Evolutionary conservation across 352 stramenopile genomes (phyloP), one percentile per base, ranked within the genome.

Genomic region (Globisporangium nagaii): DNA sequence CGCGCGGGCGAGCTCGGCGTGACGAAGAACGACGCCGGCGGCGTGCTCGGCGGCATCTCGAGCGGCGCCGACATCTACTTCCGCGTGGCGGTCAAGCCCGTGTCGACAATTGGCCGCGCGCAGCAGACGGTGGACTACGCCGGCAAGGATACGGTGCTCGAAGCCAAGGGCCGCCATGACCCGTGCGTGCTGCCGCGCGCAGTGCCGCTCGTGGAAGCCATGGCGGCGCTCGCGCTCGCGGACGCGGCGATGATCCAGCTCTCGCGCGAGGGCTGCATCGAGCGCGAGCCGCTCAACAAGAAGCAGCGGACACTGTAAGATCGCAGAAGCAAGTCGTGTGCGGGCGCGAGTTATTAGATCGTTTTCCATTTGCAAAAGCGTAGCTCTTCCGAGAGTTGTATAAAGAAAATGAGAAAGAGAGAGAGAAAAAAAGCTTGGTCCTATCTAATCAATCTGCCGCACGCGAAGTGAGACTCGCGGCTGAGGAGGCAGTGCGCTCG

Each of bases 31-130:
- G 79, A 93, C 43, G 85, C 83, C 13, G 85, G 97, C 32, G 97
- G 97, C 49, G 97, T 99, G 58, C 89, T 99, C 56, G 97, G 97
- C 37, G 97, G 97, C 57, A 99, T 99, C 62, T 98, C 94, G 46
- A 99, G 97, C 65, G 97, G 97, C 55, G 96, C 98, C 42, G 96
- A 98, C 66, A 98, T 99, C 63, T 97, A 98, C 54, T 93, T 99
- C 62, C 87, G 95, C 62, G 96, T 99, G 47, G 96, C 96, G n/a
- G 98, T 99, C 70, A 99, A 99, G 77, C 93, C 97, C 19, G 98
- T 98, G 39, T 98, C 95, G 37, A 99, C 97, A 17, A 99, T 99
- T 79, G 95, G 96, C 52, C 86, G 96, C 46, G 69, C 81, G 40
- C 97, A 99, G 80, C 73, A 96, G 52, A 97, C 90, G 2, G 93